These are phyloP conservation scores for Mycena latifolia DNA, from an alignment of 768 basidiomycete species.

Conservation along the genomic window DNA sequence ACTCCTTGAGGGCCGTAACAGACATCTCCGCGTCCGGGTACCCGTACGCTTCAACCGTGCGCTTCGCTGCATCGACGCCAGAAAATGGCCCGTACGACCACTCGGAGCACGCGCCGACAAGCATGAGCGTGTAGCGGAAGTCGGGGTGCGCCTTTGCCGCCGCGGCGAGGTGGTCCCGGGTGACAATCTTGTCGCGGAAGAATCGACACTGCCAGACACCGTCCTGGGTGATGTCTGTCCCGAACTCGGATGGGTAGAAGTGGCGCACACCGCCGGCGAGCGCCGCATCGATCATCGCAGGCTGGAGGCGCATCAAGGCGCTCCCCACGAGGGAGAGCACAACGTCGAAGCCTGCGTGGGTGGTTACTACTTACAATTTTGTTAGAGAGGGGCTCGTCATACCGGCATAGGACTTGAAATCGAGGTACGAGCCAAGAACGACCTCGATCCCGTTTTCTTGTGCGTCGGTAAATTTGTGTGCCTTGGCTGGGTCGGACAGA, in stretches of 20 bases:
- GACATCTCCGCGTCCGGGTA: constrained; percentile 19
- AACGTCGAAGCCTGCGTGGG: constrained; percentile 18
- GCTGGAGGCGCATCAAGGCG: constrained; percentile 12
- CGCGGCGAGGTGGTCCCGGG: constrained; percentile 19
- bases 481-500: constrained; percentile 9
- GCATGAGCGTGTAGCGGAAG: constrained; percentile 24
- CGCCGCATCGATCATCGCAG: constrained; percentile 24
- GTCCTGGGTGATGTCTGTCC: background rate
- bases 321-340: constrained; percentile 14
- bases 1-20: constrained; percentile 13
- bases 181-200: constrained; percentile 25
- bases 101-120: constrained; percentile 14
- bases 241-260: constrained; percentile 27
- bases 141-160: constrained; percentile 2
- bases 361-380: background rate
- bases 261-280: constrained; percentile 19
- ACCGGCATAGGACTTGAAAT: constrained; percentile 16
- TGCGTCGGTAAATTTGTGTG: constrained; percentile 1
- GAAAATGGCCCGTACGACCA: constrained; percentile 8
- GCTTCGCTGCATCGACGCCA: constrained; percentile 11
- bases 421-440: constrained; percentile 13
- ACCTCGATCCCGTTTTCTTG: constrained; percentile 17
- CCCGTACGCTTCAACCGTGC: constrained; percentile 9
- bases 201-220: constrained; percentile 10
- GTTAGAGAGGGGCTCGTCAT: background rate